Conservation (phyloP, 805 yeast species). For the Schizosaccharomyces octosporus region DNA sequence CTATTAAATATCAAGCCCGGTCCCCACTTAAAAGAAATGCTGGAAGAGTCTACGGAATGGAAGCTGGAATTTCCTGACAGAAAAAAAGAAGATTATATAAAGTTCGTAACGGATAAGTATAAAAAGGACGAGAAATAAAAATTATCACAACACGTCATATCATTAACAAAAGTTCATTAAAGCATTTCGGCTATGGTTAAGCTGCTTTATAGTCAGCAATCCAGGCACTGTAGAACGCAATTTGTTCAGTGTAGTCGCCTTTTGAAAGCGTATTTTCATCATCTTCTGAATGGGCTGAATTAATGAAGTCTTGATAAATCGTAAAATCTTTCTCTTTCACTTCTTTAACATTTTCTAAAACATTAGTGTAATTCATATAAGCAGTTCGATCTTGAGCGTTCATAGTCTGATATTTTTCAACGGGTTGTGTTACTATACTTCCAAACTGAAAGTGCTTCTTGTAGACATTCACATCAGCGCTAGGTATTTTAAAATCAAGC, state of each 20-base stretch:
- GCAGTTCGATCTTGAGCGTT: not conserved
- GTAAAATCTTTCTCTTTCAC: not conserved
- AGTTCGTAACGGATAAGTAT: not conserved
- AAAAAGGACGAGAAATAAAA: not conserved
- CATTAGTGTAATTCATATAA: not conserved
- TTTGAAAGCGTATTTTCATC: not conserved
- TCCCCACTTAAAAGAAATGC: not conserved
- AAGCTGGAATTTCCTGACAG: not conserved
- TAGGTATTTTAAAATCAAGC: not conserved
- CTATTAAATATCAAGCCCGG: not conserved
- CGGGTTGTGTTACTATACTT: not conserved
- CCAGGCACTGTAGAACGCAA: not conserved
- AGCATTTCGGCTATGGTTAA: not conserved
- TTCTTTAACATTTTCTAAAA: not conserved
- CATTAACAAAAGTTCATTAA: too few relatives aligned
- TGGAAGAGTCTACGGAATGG: not conserved
- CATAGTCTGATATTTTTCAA: not conserved
- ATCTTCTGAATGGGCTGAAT: not conserved
- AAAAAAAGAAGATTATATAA: not conserved
- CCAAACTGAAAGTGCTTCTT: not conserved
- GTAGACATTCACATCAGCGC: not conserved
- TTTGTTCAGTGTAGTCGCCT: not conserved
- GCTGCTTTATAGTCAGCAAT: not conserved
- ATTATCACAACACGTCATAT: too few relatives aligned
- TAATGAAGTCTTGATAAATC: not conserved